phyloP scores from a whole-genome alignment of 2,329 filamentous ascomycete species.

The Fusarium nanum region DNA sequence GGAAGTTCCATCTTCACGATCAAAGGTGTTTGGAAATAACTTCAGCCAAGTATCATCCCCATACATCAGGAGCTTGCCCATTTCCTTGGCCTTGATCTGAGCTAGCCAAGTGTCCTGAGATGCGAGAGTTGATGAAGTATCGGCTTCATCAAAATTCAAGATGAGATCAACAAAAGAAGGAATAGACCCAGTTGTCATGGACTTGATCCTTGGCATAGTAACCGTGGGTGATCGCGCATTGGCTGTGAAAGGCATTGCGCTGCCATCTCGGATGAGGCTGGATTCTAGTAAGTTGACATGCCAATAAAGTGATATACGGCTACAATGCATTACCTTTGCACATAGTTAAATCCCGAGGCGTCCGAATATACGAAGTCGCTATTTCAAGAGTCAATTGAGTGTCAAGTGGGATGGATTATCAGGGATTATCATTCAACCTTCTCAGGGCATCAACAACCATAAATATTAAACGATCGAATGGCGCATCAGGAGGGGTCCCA shows the following conservation, averaged over 20 bases:
- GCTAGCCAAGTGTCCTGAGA: conserved; percentile 96
- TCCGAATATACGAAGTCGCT: conserved; percentile 94
- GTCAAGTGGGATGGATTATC: conserved; percentile 13
- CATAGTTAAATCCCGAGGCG: conserved; percentile 84
- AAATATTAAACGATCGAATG: conserved; percentile 91
- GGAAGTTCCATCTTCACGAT: conserved; percentile 88
- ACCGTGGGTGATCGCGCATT: conserved; percentile 97
- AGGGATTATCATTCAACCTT: conserved; percentile 65
- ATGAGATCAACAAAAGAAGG: conserved; percentile 98
- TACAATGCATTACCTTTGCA: conserved; percentile 74
- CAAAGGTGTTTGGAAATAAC: conserved; percentile 90
- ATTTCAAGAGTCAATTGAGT: conserved; percentile 34
- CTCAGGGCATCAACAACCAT: conserved; percentile 97
- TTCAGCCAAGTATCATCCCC: conserved; percentile 99
- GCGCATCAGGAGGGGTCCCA: conserved; percentile 69
- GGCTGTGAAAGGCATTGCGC: conserved; percentile 91
- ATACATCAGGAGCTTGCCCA: conserved; percentile 89
- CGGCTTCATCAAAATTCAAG: conserved; percentile 93
- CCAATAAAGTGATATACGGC: background rate
- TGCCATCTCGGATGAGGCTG: conserved; percentile 85
- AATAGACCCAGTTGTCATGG: conserved; percentile 97
- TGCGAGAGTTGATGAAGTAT: conserved; percentile 87
- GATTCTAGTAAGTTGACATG: conserved; percentile 17
- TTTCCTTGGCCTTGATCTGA: conserved; percentile 80
- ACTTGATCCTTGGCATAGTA: conserved; percentile 97